phyloP scores from a whole-genome alignment of 495 filamentous ascomycete genomes.

The Podospora pseudoanserina region DNA sequence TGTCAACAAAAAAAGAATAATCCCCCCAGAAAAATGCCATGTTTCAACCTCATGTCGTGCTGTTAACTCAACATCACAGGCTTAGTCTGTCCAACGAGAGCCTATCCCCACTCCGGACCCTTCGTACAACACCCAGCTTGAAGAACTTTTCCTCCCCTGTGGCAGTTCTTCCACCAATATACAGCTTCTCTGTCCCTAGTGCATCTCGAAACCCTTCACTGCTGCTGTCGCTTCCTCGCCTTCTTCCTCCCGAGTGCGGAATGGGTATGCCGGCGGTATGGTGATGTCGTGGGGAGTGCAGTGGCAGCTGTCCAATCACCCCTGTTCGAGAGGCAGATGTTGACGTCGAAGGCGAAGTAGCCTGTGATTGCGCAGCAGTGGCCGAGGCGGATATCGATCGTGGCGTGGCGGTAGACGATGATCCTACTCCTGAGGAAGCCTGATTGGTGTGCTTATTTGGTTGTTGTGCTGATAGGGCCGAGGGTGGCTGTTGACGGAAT shows the following conservation, averaged over 20 bases:
- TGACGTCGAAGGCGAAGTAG: slow-evolving; percentile 30
- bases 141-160: slow-evolving; percentile 85
- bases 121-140: slow-evolving; percentile 56
- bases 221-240: slow-evolving; percentile 75
- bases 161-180: slow-evolving; percentile 83
- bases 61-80: slow-evolving; percentile 36
- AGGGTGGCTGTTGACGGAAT: slow-evolving; percentile 56
- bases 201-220: slow-evolving; percentile 77
- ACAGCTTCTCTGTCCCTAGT: slow-evolving; percentile 73
- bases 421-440: slow-evolving; percentile 30
- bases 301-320: slow-evolving; percentile 43
- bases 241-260: slow-evolving; percentile 32
- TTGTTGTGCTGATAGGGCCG: slow-evolving; percentile 33
- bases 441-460: slow-evolving; percentile 43
- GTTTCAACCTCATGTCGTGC: background rate
- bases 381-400: slow-evolving; percentile 29
- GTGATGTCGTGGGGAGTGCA: slow-evolving; percentile 41
- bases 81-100: slow-evolving; percentile 56
- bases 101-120: slow-evolving; percentile 53
- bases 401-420: slow-evolving; percentile 21
- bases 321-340: slow-evolving; percentile 36
- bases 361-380: slow-evolving; percentile 22
- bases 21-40: background rate
- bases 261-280: slow-evolving; percentile 38
- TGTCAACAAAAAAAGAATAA: background rate